phyloP scores from a whole-genome alignment of 1,284 basidiomycete species.

The Puccinia coronata region DNA sequence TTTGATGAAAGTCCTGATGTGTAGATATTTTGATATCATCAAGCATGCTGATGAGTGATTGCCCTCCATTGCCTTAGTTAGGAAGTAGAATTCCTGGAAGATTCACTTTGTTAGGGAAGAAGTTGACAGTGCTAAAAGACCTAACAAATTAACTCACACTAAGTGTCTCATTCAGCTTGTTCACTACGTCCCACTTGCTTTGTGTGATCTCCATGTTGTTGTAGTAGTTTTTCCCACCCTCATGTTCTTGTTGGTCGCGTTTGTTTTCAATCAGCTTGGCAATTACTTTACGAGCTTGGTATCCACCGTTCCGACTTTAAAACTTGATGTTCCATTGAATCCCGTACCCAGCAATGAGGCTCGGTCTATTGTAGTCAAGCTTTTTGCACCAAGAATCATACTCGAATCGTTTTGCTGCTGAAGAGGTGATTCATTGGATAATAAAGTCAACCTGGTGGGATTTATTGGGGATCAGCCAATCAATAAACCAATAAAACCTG shows the following conservation, averaged over 20 bases:
- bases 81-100: background rate
- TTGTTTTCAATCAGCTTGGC: too few species aligned
- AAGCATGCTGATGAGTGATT: too few species aligned
- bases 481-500: too few species aligned
- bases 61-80: background rate
- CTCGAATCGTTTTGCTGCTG: conserved; percentile 15
- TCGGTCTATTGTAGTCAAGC: background rate
- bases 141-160: background rate
- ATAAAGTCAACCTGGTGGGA: conserved; percentile 4
- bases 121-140: background rate
- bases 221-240: background rate
- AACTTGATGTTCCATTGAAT: conserved; percentile 15
- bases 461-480: too few species aligned
- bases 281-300: too few species aligned
- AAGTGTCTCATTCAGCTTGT: background rate
- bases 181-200: background rate
- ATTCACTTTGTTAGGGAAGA: background rate
- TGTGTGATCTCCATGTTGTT: background rate
- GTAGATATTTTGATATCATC: background rate
- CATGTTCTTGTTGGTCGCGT: background rate
- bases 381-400: background rate
- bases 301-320: too few species aligned
- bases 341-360: conserved; percentile 24
- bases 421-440: background rate
- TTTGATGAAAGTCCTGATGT: background rate